Evolutionary conservation across 2,329 filamentous ascomycete genomes (phyloP).

Genomic region (Pyrenochaeta sp.): DNA sequence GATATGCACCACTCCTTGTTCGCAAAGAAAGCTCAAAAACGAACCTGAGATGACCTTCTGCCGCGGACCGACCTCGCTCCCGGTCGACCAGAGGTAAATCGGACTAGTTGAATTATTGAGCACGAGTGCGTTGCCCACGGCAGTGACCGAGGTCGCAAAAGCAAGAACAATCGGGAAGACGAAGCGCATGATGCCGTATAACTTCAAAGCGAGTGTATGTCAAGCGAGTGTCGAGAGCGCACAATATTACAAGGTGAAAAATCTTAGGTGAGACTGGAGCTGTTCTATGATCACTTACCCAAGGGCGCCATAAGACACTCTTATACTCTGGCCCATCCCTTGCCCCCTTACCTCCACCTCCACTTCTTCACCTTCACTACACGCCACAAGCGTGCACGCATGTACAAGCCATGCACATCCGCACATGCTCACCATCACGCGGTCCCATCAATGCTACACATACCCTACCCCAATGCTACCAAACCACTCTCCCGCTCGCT

Average conservation of each 20-base stretch:
- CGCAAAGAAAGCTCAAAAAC: background rate
- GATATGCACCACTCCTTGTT: too few relatives aligned
- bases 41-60: conserved; percentile 26
- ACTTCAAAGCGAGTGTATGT: conserved; percentile 1
- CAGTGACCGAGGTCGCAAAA: conserved; percentile 26
- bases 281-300: background rate
- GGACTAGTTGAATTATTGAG: conserved; percentile 28
- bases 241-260: background rate
- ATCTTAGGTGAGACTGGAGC: background rate
- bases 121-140: conserved; percentile 36
- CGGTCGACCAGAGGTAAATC: conserved; percentile 39
- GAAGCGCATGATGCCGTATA: conserved; percentile 24
- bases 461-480: background rate
- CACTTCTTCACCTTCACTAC: background rate
- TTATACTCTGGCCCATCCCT: conserved; percentile 3
- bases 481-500: background rate
- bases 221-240: background rate
- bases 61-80: conserved; percentile 21
- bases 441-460: background rate
- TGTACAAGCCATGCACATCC: background rate
- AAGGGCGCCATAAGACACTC: background rate
- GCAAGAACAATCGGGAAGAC: conserved; percentile 17
- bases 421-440: background rate
- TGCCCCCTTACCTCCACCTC: background rate
- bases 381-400: background rate